phyloP scores from a whole-genome alignment of 1,139 yeast genomes.

The Taphrina sp. region DNA sequence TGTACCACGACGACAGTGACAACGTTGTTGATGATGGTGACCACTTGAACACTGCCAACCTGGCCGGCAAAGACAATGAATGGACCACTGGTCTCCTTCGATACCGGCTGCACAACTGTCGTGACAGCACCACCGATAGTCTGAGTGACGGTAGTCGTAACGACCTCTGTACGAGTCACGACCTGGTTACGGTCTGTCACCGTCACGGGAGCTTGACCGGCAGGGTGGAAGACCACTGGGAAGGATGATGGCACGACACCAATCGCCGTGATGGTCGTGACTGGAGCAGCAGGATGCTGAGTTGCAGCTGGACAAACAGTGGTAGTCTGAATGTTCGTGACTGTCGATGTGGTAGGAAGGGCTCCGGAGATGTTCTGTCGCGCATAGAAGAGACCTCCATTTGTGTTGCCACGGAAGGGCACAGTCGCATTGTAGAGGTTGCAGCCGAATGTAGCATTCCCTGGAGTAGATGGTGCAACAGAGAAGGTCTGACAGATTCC shows the following conservation, averaged over 20 bases:
- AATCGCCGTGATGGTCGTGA: conserved; percentile 10
- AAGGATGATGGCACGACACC: conserved; percentile 19
- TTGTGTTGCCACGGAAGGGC: conserved; percentile 31
- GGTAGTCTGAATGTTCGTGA: background rate
- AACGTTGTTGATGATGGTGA: conserved; percentile 15
- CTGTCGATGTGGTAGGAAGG: background rate
- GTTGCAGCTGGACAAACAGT: conserved; percentile 19
- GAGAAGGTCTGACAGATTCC: conserved; percentile 27
- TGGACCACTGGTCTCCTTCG: conserved; percentile 19
- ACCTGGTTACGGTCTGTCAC: conserved; percentile 18
- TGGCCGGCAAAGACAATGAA: conserved; percentile 21
- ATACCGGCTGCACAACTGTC: conserved; percentile 7
- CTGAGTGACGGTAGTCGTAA: conserved; percentile 7
- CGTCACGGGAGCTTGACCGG: conserved; percentile 5
- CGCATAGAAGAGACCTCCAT: conserved; percentile 30
- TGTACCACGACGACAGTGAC: conserved; percentile 18
- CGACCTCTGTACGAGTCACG: conserved; percentile 5
- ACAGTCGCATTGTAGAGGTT: conserved; percentile 29
- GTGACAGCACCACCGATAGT: conserved; percentile 10
- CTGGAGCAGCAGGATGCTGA: background rate
- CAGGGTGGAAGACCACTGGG: conserved; percentile 19
- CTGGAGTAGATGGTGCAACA: conserved; percentile 29
- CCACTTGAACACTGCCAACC: conserved; percentile 10
- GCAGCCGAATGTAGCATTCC: conserved; percentile 29
- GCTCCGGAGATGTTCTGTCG: conserved; percentile 25